Conservation (phyloP, 129 eudicot genomes). For the Tagetes patula region DNA sequence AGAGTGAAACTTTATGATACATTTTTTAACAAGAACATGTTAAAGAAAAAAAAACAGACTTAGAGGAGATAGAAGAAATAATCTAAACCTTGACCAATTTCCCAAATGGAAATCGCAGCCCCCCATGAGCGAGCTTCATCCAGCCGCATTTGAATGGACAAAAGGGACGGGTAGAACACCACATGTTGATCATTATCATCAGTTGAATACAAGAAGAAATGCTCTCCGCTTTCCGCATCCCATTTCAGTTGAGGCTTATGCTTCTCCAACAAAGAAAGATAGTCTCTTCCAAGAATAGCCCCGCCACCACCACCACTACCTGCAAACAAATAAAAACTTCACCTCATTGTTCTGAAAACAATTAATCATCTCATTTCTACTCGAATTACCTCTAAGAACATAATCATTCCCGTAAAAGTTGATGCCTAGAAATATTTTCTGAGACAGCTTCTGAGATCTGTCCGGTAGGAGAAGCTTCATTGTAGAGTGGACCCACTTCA, state of each 20-base stretch:
- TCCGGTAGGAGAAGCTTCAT: slow-evolving; percentile 52
- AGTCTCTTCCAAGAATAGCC: slow-evolving; percentile 78
- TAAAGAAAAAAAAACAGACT: background rate
- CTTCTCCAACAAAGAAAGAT: slow-evolving; percentile 71
- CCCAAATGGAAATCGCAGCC: slow-evolving; percentile 91
- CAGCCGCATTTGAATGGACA: slow-evolving; percentile 66
- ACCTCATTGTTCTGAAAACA: slow-evolving; percentile 2
- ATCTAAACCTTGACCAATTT: slow-evolving; percentile 97
- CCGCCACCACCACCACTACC: slow-evolving; percentile 66
- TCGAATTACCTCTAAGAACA: slow-evolving; percentile 49
- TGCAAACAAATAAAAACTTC: slow-evolving; percentile 18
- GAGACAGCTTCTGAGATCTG: slow-evolving; percentile 44
- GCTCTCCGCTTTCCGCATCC: slow-evolving; percentile 81
- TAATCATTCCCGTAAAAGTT: slow-evolving; percentile 91
- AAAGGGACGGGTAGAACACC: slow-evolving; percentile 76
- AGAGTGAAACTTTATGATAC: background rate
- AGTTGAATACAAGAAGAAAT: slow-evolving; percentile 62
- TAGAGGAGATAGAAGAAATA: slow-evolving; percentile 68
- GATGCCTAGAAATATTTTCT: slow-evolving; percentile 77
- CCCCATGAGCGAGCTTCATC: slow-evolving; percentile 82
- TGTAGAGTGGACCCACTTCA: slow-evolving; percentile 71
- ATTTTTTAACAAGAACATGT: background rate
- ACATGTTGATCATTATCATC: slow-evolving; percentile 57
- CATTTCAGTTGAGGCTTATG: slow-evolving; percentile 70
- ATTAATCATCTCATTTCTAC: background rate